phyloP scores from a whole-genome alignment of 768 basidiomycete species.

The Atractiella rhizophila region DNA sequence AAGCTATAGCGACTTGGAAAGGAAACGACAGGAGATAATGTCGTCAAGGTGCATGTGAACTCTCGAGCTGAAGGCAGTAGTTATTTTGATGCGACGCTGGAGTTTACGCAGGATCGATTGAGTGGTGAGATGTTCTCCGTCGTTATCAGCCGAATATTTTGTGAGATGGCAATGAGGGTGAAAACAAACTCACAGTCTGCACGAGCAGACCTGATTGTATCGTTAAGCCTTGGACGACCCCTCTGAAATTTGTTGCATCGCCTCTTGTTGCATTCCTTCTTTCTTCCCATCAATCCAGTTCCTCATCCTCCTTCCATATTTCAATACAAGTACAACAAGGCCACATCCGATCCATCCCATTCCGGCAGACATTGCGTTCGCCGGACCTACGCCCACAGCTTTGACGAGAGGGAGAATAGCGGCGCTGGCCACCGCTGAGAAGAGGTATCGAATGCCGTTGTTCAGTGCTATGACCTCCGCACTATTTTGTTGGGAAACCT shows the following conservation, averaged over 20 bases:
- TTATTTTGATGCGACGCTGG: too few species aligned
- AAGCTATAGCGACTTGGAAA: too few species aligned
- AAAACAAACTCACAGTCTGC: too few species aligned
- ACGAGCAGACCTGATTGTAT: too few species aligned
- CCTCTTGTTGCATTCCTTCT: neutral
- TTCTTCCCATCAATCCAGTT: neutral
- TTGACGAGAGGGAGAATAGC: conserved; percentile 21
- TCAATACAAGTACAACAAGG: conserved; percentile 3
- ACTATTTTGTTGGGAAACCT: neutral
- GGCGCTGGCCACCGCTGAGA: conserved; percentile 21
- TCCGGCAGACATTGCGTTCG: conserved; percentile 19
- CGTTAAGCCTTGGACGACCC: too few species aligned
- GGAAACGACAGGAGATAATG: too few species aligned
- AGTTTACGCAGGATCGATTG: too few species aligned
- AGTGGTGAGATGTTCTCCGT: too few species aligned
- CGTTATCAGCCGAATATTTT: too few species aligned
- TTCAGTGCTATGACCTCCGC: conserved; percentile 20
- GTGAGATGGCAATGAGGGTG: too few species aligned
- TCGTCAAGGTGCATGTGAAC: too few species aligned
- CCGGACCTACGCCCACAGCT: conserved; percentile 21
- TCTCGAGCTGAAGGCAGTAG: too few species aligned
- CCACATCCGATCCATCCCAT: conserved; percentile 10
- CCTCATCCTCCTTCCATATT: conserved; percentile 3
- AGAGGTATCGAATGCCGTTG: conserved; percentile 20
- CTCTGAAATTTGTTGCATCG: neutral